Evolutionary conservation across 2,329 filamentous ascomycete species (phyloP).

Genomic region (Talaromyces sp.): DNA sequence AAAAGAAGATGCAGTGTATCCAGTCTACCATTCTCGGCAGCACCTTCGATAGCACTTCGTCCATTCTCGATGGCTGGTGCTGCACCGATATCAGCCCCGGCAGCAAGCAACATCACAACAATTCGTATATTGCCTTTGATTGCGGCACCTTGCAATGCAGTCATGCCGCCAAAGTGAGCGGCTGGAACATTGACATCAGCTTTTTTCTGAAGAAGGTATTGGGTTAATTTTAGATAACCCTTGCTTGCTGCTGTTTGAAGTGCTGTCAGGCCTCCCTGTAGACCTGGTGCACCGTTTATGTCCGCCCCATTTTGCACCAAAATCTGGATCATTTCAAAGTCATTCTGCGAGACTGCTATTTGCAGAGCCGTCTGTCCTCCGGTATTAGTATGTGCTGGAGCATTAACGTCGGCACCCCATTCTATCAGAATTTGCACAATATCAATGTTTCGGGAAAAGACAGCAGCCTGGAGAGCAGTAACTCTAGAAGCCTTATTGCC

Average conservation of each 20-base stretch:
- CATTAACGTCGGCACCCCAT: constrained; percentile 16
- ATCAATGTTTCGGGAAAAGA: constrained; percentile 10
- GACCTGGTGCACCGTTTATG: constrained; percentile 13
- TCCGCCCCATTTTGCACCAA: constrained; percentile 17
- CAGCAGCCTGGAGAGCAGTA: constrained; percentile 15
- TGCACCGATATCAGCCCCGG: constrained; percentile 10
- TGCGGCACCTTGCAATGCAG: constrained; percentile 23
- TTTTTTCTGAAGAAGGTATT: constrained; percentile 11
- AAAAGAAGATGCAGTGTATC: constrained; percentile 24
- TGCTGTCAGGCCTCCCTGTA: constrained; percentile 5
- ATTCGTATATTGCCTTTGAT: constrained; percentile 28
- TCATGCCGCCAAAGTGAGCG: constrained; percentile 2
- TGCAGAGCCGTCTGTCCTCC: constrained; percentile 16
- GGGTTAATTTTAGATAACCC: constrained; percentile 11
- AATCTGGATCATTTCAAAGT: constrained; percentile 15
- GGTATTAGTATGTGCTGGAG: background rate
- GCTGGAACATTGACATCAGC: constrained; percentile 13
- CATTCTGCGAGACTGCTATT: constrained; percentile 11
- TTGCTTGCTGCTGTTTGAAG: constrained; percentile 12
- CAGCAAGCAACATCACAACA: constrained; percentile 28
- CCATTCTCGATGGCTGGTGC: constrained; percentile 15
- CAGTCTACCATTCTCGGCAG: constrained; percentile 26
- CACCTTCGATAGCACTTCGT: constrained; percentile 25
- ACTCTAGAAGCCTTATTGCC: constrained; percentile 2
- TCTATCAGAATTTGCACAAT: constrained; percentile 17